phyloP scores from a whole-genome alignment of 2,329 filamentous ascomycete genomes.

The Fusarium albosuccineum region DNA sequence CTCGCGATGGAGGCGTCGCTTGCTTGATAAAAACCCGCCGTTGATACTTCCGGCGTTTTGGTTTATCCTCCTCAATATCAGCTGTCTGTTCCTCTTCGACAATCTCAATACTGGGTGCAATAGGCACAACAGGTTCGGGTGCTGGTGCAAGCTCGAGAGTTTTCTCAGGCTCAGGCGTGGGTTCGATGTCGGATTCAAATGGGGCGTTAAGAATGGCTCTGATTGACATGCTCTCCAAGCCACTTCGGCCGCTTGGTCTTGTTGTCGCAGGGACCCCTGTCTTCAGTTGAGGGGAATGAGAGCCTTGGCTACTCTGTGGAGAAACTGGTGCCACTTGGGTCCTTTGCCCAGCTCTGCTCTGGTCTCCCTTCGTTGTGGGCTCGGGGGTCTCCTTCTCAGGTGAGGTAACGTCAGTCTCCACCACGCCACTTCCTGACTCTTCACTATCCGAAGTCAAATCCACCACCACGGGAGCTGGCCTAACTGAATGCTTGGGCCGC shows the following conservation, averaged over 20 bases:
- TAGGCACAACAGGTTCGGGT: conserved; percentile 25
- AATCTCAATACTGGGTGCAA: conserved; percentile 44
- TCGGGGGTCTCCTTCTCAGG: conserved; percentile 63
- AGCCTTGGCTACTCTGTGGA: conserved; percentile 48
- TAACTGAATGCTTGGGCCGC: conserved; percentile 54
- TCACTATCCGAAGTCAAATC: conserved; percentile 49
- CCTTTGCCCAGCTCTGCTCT: conserved; percentile 12
- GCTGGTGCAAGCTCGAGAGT: conserved; percentile 20
- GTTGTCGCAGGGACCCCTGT: conserved; percentile 4
- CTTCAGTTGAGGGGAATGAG: conserved; percentile 43
- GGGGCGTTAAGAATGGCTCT: conserved; percentile 51
- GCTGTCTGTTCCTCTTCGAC: conserved; percentile 32
- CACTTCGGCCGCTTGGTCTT: conserved; percentile 23
- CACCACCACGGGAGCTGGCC: conserved; percentile 46
- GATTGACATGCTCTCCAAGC: conserved; percentile 50
- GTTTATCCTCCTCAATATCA: conserved; percentile 29
- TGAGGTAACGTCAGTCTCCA: conserved; percentile 62
- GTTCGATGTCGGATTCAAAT: conserved; percentile 30
- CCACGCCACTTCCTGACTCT: conserved; percentile 45
- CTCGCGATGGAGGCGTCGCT: conserved; percentile 48
- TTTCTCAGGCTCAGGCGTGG: conserved; percentile 31
- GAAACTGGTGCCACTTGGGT: conserved; percentile 46
- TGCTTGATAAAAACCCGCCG: conserved; percentile 52
- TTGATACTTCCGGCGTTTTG: conserved; percentile 53
- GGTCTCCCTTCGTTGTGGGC: conserved; percentile 43